Evolutionary conservation across 805 yeast genomes (phyloP).

Genomic region (Candida patagonica): DNA sequence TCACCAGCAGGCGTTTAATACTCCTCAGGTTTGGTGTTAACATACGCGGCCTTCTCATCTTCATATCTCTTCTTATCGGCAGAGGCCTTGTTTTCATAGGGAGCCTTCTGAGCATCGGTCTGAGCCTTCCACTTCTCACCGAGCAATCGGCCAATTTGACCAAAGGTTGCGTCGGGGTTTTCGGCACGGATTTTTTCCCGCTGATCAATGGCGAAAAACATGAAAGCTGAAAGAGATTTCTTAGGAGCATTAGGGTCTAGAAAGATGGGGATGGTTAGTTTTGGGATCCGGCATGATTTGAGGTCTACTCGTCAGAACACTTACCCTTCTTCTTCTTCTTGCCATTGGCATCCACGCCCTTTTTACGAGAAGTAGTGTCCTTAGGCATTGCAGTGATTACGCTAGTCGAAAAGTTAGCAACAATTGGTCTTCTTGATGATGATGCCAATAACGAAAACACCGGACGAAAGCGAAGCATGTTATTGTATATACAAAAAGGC

Average conservation of each 20-base stretch:
- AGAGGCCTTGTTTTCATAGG: conserved; percentile 89
- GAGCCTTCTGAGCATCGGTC: conserved; percentile 69
- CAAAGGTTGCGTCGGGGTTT: conserved; percentile 93
- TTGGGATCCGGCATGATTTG: background rate
- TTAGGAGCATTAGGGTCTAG: conserved; percentile 87
- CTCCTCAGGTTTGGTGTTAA: conserved; percentile 31
- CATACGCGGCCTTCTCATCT: conserved; percentile 76
- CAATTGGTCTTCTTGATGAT: too few species aligned
- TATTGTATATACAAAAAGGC: too few species aligned
- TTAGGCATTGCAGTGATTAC: conserved; percentile 19
- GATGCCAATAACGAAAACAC: too few species aligned
- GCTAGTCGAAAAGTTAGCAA: conserved; percentile 12
- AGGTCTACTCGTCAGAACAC: conserved; percentile 3
- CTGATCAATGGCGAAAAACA: conserved; percentile 97
- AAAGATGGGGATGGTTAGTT: background rate
- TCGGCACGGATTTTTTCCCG: conserved; percentile 94
- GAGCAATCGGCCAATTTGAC: conserved; percentile 83
- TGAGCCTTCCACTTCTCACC: conserved; percentile 97
- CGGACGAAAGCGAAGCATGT: too few species aligned
- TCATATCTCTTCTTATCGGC: conserved; percentile 97
- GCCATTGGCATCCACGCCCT: conserved; percentile 12
- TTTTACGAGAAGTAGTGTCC: conserved; percentile 18
- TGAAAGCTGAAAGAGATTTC: conserved; percentile 96
- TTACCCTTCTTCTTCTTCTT: conserved; percentile 19
- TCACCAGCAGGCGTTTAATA: too few species aligned